phyloP scores from a whole-genome alignment of 2,329 filamentous ascomycete species.

The Lizonia empirigonia region DNA sequence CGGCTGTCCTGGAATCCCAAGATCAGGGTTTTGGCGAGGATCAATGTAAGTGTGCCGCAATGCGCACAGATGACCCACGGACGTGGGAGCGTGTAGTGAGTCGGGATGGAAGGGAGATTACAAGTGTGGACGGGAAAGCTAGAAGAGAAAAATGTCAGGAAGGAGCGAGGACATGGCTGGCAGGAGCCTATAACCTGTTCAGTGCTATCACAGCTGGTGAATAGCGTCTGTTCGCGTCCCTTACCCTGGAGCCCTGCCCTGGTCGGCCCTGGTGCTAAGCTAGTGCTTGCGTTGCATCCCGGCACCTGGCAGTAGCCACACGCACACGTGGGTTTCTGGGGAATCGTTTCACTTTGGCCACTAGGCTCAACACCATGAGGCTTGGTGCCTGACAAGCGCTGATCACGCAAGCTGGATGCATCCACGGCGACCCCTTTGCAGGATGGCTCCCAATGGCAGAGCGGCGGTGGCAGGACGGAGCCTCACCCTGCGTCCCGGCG shows the following conservation, averaged over 20 bases:
- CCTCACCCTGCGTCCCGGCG: slow-evolving; percentile 26
- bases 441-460: no score
- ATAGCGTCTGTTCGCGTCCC: slow-evolving; percentile 29
- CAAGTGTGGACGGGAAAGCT: slow-evolving; percentile 17
- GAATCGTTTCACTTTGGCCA: slow-evolving; percentile 46
- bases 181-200: slow-evolving; percentile 43
- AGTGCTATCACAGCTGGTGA: slow-evolving; percentile 38
- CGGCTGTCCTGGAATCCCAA: slow-evolving; percentile 28
- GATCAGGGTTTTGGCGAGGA: slow-evolving; percentile 29
- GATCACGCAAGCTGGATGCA: slow-evolving; percentile 21
- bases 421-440: slow-evolving; percentile 10
- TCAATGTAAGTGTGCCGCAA: slow-evolving; percentile 32
- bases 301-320: slow-evolving; percentile 41
- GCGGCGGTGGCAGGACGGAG: background rate
- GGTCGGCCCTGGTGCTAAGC: slow-evolving; percentile 29
- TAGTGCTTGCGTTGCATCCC: slow-evolving; percentile 40
- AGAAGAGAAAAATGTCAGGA: slow-evolving; percentile 23
- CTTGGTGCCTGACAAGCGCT: slow-evolving; percentile 28
- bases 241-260: slow-evolving; percentile 2
- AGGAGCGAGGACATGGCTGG: slow-evolving; percentile 37
- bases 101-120: slow-evolving; percentile 28
- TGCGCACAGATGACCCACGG: slow-evolving; percentile 34
- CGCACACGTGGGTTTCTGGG: slow-evolving; percentile 47
- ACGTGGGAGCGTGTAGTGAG: slow-evolving; percentile 19
- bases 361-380: slow-evolving; percentile 23